Evolutionary conservation across 2,329 filamentous ascomycete genomes (phyloP).

Genomic region (Rhynchosporium graminicola): DNA sequence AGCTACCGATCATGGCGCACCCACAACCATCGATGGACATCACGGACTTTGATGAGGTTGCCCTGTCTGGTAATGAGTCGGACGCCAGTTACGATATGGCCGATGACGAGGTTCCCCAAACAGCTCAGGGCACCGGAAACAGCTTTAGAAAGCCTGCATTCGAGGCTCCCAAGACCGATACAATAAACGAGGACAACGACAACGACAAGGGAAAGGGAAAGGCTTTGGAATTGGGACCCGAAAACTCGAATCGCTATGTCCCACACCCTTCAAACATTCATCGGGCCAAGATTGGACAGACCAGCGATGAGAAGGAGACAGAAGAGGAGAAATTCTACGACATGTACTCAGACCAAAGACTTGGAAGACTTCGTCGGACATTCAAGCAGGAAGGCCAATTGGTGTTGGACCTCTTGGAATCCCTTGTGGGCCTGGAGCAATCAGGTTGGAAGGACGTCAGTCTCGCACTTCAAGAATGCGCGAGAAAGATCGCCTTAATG

Average conservation of each 20-base stretch:
- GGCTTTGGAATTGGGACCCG: background rate
- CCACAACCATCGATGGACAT: background rate
- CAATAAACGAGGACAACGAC: background rate
- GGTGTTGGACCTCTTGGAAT: background rate
- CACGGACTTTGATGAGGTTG: slow-evolving; percentile 7
- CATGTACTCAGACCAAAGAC: background rate
- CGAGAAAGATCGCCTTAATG: slow-evolving; percentile 3
- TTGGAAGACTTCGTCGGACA: background rate
- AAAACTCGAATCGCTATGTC: no score
- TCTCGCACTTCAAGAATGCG: background rate
- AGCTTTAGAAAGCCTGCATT: background rate
- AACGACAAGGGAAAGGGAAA: background rate
- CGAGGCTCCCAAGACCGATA: background rate
- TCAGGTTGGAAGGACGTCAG: background rate
- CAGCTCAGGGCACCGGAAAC: background rate
- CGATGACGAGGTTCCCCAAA: background rate
- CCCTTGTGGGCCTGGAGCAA: background rate
- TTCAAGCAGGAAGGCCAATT: background rate
- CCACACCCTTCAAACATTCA: no score
- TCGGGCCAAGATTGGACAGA: no score
- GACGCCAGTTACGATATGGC: slow-evolving; percentile 15
- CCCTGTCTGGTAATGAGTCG: slow-evolving; percentile 12
- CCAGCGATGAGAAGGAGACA: background rate
- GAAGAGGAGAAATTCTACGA: slow-evolving; percentile 13
- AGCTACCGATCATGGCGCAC: background rate